Base-by-base conservation (phyloP, 2,329 filamentous ascomycete species). In the Aspergillus fijiensis region DNA sequence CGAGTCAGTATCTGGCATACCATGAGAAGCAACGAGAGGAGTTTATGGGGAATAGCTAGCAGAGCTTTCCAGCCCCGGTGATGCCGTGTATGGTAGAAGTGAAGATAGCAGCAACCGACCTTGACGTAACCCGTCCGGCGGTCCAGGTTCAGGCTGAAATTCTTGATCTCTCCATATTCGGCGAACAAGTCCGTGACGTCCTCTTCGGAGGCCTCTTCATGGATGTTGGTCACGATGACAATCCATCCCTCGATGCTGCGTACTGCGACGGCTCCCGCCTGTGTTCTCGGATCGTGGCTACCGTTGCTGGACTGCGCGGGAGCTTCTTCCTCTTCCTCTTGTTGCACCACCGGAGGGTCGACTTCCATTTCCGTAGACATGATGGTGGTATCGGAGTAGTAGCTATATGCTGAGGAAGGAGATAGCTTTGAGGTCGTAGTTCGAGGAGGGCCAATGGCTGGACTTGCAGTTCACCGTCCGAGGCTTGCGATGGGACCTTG, bases 161-260 rank as follows among this genome's bases (percentile, higher is more conserved):
- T 88, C 80, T 87, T 88, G 69, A 89, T 87, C 69, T 87, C 84
- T 58, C 86, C 86, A 66, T 84, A 86, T 62, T 89, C 86, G 61
- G 84, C 85, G 71, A 89, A 89, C 68, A 88, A 74, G 66, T 89
- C 86, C 57, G 84, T 85, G 27, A 89, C 74, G 63, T 88, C 86
- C 74, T 89, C 86, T 71, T 89, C 86, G n/a, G 81, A 84, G 10
- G 86, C 85, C 71, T 89, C 86, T 70, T 88, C 86, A 67, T 89
- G 86, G 39, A 89, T 84, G 65, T 89, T 88, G n/a, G 85, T 87
- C 57, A 82, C 85, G n/a, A 88, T 82, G 62, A 89, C 80, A 71
- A 89, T 88, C 86, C 86, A 89, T 64, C 86, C 86, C 72, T 89
- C 86, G 67, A 89, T 88, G 68, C 84, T 87, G 72, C 86, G 85